phyloP scores from a whole-genome alignment of 139 green algal genomes.

The Gonium pectorale region DNA sequence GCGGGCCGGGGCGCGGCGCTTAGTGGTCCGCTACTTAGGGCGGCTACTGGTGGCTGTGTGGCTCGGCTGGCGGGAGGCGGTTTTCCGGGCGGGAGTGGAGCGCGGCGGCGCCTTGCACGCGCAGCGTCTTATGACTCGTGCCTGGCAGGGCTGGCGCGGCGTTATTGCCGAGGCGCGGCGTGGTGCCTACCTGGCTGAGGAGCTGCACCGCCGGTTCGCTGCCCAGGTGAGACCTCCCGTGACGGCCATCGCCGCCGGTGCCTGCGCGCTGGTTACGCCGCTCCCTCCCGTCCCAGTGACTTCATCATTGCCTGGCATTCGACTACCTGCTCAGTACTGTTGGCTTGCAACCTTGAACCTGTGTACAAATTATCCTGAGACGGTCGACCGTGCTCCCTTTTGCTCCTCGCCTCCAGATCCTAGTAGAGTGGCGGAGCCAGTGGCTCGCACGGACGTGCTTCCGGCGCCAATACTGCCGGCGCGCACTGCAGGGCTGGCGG shows the following conservation, averaged over 20 bases:
- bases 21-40: background rate
- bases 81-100: background rate
- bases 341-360: too few relatives aligned
- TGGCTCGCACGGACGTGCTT: conserved; percentile 2
- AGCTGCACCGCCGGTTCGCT: background rate
- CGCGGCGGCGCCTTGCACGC: conserved; percentile 7
- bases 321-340: too few relatives aligned
- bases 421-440: background rate
- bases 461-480: conserved; percentile 37
- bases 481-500: conserved; percentile 53
- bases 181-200: background rate
- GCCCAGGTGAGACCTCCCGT: too few relatives aligned
- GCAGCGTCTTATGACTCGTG: background rate
- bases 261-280: too few relatives aligned
- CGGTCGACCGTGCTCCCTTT: too few relatives aligned
- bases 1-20: background rate
- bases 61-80: conserved; percentile 47
- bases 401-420: background rate
- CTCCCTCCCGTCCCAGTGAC: too few relatives aligned
- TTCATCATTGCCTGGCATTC: too few relatives aligned
- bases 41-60: conserved; percentile 42
- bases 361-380: too few relatives aligned
- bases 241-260: too few relatives aligned
- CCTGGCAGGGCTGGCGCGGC: background rate
- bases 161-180: background rate